Conservation (phyloP, 75 land plant genomes). For the Picea glauca region DNA sequence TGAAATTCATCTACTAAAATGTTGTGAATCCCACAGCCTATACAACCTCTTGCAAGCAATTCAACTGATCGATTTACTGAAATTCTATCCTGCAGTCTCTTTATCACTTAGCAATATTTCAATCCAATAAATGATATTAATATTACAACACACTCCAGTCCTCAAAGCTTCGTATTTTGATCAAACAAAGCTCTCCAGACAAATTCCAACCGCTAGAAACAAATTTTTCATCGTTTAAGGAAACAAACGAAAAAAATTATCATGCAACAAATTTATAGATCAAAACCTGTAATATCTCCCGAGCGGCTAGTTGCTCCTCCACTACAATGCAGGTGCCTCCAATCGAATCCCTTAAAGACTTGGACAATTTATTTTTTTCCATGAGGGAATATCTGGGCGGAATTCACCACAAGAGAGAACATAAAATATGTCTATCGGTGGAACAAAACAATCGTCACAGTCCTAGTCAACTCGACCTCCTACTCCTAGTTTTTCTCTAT, state of each 20-base stretch:
- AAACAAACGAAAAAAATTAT: not conserved
- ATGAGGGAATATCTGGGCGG: not conserved
- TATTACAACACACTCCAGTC: no score
- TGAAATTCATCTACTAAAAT: no score
- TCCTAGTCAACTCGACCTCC: not conserved
- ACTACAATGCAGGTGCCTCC: not conserved
- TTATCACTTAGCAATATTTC: no score
- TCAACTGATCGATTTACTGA: no score
- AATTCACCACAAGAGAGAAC: not conserved
- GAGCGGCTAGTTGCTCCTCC: not conserved
- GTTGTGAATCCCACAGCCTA: no score
- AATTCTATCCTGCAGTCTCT: no score
- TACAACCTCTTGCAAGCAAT: no score
- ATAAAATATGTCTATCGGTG: not conserved
- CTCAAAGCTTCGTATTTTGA: not conserved
- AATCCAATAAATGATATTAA: no score
- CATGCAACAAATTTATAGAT: not conserved
- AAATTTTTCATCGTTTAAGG: not conserved
- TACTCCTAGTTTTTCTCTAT: not conserved
- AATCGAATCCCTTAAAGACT: no score
- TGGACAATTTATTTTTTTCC: not conserved
- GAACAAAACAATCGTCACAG: not conserved
- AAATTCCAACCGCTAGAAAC: not conserved
- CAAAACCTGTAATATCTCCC: not conserved
- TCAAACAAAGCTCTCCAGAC: not conserved